Percentiles rank a stretch among this genome's conserved stretches.
Evolutionary conservation across 805 yeast species (phyloP).

Genomic region (Metschnikowia proteae): DNA sequence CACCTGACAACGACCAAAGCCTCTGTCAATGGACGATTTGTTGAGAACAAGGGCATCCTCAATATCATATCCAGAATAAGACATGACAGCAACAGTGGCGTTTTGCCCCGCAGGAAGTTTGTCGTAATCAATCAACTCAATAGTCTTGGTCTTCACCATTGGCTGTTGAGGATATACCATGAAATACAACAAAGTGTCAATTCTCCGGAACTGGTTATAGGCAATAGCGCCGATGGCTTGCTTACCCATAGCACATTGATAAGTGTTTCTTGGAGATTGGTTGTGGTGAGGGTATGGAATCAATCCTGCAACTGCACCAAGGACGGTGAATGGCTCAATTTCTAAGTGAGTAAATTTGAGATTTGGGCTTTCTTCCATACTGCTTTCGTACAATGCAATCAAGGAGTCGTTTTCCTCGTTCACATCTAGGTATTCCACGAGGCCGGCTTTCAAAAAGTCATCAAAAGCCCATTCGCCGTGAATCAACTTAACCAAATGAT

Average conservation of each 20-base stretch:
- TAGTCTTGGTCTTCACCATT: slow-evolving; percentile 96
- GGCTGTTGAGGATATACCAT: slow-evolving; percentile 99
- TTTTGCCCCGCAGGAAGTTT: slow-evolving; percentile 98
- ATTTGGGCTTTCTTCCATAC: slow-evolving; percentile 42
- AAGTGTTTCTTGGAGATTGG: slow-evolving; percentile 89
- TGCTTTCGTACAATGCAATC: slow-evolving; percentile 81
- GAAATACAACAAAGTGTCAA: slow-evolving; percentile 86
- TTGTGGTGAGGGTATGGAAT: slow-evolving; percentile 92
- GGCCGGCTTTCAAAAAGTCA: slow-evolving; percentile 78
- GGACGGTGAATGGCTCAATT: slow-evolving; percentile 89
- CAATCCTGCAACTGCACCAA: slow-evolving; percentile 90
- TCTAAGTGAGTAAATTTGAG: slow-evolving; percentile 79
- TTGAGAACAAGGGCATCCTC: slow-evolving; percentile 97
- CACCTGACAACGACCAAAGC: slow-evolving; percentile 97
- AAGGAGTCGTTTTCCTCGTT: slow-evolving; percentile 94
- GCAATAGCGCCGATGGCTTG: slow-evolving; percentile 99
- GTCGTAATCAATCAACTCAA: slow-evolving; percentile 92
- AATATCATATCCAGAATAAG: slow-evolving; percentile 97
- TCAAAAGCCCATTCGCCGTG: slow-evolving; percentile 82
- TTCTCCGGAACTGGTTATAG: slow-evolving; percentile 92
- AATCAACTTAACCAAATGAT: slow-evolving; percentile 61
- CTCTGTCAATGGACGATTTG: slow-evolving; percentile 91
- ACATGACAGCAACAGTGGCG: slow-evolving; percentile 98
- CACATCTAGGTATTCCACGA: slow-evolving; percentile 94
- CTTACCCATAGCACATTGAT: slow-evolving; percentile 96